Evolutionary conservation across 768 basidiomycete genomes (phyloP), one percentile per base, ranked within the genome.

Genomic region (Phaeotremella fagi): DNA sequence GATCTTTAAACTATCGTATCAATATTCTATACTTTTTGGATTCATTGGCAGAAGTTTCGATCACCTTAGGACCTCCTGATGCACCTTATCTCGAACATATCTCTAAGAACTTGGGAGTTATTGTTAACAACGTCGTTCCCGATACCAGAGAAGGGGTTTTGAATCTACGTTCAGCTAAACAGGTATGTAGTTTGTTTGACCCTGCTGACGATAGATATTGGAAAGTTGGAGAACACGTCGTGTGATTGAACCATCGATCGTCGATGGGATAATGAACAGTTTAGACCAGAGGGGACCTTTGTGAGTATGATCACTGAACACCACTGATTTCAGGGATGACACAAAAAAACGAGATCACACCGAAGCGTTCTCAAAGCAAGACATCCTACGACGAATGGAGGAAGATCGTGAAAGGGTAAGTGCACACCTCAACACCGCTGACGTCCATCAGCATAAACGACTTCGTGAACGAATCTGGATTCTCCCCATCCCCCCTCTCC

Each of bases 21-120:
- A 95, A 95, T 73, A 85, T 94, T 55, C 78, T 95, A 0, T 90
- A 94, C 72, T 84, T 92, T 68, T 81, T 97, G 37, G 90, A 94
- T 73, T 84, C 86, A 0, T 79, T 95, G 12, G 56, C 66, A 35
- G 73, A 75, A 35, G 62, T 64, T 15, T 65, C 63, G 5, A 49
- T 64, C 2, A 46, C 66, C 5, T 35, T 72, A 1, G 58, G 58
- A 15, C 43, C 76, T 77, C 20, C 75, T n/a, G 66, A 70, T 28
- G 63, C 70, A 5, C 81, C 85, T 36, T 94, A 92, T 56, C 82
- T 90, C 15, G 82, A 84, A 50, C 86, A 84, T 54, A 82, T 94
- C 27, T 76, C 83, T 1, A 79, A 85, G n/a, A 88, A 95, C 71
- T 77, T 97, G 23, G 77, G 74, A 11, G 83, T 83, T 55, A 85